Evolutionary conservation across 2,329 filamentous ascomycete genomes (phyloP).

Genomic region (Fusarium sp.): DNA sequence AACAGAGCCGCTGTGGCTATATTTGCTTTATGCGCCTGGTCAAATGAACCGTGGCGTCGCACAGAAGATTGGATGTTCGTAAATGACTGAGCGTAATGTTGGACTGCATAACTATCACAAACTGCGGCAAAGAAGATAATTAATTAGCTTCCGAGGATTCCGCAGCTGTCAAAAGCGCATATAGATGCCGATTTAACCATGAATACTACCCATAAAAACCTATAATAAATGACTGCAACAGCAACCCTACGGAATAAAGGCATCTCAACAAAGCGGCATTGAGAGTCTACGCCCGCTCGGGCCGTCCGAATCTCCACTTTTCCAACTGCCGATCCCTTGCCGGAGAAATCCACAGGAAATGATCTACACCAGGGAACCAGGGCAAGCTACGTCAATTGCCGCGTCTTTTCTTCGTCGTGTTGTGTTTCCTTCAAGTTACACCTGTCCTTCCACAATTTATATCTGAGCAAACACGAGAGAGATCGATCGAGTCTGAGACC

Average conservation of each 20-base stretch:
- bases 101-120: too few relatives aligned
- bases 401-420: background rate
- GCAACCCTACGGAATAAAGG: background rate
- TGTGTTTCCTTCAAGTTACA: background rate
- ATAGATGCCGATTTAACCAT: background rate
- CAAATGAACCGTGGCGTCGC: too few relatives aligned
- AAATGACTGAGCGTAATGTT: too few relatives aligned
- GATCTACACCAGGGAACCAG: background rate
- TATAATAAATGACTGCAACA: background rate
- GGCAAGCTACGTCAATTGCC: background rate
- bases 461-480: background rate
- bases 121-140: fast-evolving
- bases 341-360: background rate
- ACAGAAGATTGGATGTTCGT: too few relatives aligned
- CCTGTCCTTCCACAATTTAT: background rate
- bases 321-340: background rate
- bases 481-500: fast-evolving
- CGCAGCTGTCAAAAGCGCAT: background rate
- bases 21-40: too few relatives aligned
- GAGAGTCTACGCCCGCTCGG: background rate
- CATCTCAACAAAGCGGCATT: background rate
- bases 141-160: fast-evolving
- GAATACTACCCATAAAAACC: fast-evolving
- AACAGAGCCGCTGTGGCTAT: too few relatives aligned
- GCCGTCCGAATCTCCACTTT: background rate